Evolutionary conservation across 331 rosid species (phyloP).

Genomic region (Prunus yedoensis): DNA sequence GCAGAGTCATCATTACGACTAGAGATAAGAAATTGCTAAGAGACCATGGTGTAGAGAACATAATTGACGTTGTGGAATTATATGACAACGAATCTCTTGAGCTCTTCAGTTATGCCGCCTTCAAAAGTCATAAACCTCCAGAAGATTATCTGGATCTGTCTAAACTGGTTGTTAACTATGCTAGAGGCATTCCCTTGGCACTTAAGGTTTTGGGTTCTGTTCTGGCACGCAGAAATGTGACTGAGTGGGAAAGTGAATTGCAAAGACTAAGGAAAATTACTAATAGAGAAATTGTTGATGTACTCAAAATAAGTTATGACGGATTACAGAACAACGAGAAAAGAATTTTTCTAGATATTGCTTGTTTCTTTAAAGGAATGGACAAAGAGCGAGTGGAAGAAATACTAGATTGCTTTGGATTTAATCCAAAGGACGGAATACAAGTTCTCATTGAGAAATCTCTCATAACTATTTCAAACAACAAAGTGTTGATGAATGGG

Average conservation of each 20-base stretch:
- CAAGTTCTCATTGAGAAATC: not conserved
- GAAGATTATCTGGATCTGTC: not conserved
- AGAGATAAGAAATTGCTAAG: not conserved
- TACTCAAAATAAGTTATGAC: not conserved
- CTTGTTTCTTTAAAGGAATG: conserved; percentile 10
- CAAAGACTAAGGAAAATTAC: no score
- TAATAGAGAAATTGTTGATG: no score
- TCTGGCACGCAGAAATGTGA: not conserved
- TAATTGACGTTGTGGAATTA: not conserved
- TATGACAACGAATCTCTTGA: not conserved
- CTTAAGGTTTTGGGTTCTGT: not conserved
- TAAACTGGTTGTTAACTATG: not conserved
- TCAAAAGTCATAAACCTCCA: not conserved
- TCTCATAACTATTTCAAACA: not conserved
- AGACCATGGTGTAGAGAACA: not conserved
- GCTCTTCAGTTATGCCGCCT: not conserved
- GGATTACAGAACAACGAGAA: not conserved
- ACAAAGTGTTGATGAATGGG: conserved; percentile 15
- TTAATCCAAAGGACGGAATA: not conserved
- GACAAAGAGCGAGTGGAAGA: not conserved
- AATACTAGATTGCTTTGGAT: not conserved
- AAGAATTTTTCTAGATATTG: conserved; percentile 8
- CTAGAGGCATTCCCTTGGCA: not conserved
- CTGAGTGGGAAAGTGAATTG: not conserved
- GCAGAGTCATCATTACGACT: conserved; percentile 13